These are phyloP conservation scores for Ulvella scutata DNA, from an alignment of 139 green algal species.

Conservation along the genomic window DNA sequence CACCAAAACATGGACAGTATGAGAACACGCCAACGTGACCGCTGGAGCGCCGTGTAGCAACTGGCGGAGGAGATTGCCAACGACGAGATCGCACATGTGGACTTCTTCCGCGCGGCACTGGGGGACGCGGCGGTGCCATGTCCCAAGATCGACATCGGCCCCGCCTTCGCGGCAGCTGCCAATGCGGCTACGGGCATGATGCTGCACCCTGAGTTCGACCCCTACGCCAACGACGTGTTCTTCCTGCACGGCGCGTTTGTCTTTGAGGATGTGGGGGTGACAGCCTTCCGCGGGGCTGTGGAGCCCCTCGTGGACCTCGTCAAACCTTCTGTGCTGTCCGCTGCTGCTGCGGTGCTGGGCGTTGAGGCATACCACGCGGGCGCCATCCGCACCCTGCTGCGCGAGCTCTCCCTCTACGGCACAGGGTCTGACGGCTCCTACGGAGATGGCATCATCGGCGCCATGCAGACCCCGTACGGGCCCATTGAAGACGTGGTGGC, in stretches of 20 bases:
- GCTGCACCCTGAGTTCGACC: slow-evolving; percentile 21
- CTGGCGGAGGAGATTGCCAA: neutral
- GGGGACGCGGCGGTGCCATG: slow-evolving; percentile 14
- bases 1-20: too few relatives aligned
- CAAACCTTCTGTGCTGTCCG: slow-evolving; percentile 2
- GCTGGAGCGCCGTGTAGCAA: neutral
- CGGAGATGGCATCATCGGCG: too few relatives aligned
- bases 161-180: slow-evolving; percentile 23
- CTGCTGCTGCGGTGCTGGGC: slow-evolving; percentile 26
- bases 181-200: slow-evolving; percentile 18
- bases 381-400: slow-evolving; percentile 17
- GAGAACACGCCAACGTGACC: too few relatives aligned
- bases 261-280: slow-evolving; percentile 43
- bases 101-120: slow-evolving; percentile 12
- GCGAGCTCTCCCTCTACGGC: too few relatives aligned
- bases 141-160: slow-evolving; percentile 26
- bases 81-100: slow-evolving; percentile 13
- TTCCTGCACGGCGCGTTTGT: slow-evolving; percentile 43
- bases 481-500: slow-evolving; percentile 5
- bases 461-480: neutral
- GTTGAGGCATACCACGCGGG: slow-evolving; percentile 38
- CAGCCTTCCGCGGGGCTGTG: slow-evolving; percentile 15
- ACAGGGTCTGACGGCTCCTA: too few relatives aligned
- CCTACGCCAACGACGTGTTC: slow-evolving; percentile 26
- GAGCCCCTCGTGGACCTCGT: neutral